Evolutionary conservation across 768 basidiomycete genomes (phyloP).

Genomic region (Lanmaoa rubissima): DNA sequence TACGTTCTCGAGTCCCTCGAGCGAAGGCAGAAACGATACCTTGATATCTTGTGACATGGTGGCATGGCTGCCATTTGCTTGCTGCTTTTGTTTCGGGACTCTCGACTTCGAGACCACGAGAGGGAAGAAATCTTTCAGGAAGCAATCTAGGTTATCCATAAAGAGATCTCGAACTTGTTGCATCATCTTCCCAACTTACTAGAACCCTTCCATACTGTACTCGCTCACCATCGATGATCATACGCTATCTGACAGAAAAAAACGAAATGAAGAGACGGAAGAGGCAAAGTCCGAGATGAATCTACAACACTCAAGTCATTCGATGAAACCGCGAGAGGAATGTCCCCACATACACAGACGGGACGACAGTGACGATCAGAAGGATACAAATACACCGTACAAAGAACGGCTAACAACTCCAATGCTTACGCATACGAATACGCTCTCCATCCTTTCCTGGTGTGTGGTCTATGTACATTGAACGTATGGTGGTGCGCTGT

Average conservation of each 20-base stretch:
- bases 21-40: neutral
- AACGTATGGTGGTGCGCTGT: neutral
- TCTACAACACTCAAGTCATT: neutral
- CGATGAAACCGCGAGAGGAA: neutral
- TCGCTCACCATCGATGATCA: neutral
- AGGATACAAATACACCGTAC: neutral
- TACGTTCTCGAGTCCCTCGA: neutral
- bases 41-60: neutral
- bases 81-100: neutral
- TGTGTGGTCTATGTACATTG: neutral
- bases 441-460: neutral
- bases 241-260: neutral
- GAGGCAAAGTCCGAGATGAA: neutral
- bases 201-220: neutral
- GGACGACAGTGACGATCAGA: neutral
- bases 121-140: neutral
- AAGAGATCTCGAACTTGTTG: neutral
- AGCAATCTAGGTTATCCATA: neutral
- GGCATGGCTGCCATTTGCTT: neutral
- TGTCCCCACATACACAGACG: neutral
- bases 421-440: neutral
- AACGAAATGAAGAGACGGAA: neutral
- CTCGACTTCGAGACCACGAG: neutral
- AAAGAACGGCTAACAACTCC: neutral
- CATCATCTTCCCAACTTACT: neutral